phyloP scores from a whole-genome alignment of 257 asterid genomes.

The Jacaranda copaia region DNA sequence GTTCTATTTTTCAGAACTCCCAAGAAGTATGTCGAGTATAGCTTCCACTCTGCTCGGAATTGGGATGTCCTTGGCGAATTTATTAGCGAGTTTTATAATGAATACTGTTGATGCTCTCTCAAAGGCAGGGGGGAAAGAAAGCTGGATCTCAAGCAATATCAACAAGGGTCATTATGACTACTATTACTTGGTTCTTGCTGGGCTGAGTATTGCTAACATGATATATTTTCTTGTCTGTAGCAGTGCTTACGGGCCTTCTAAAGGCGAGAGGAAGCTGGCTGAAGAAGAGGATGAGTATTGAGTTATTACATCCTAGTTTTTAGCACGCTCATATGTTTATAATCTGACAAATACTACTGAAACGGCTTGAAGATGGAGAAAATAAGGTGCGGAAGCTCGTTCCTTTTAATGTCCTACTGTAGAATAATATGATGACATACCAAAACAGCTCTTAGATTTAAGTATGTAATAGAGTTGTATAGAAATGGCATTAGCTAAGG shows the following conservation, averaged over 20 bases:
- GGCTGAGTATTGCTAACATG: conserved; percentile 57
- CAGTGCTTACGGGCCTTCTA: conserved; percentile 56
- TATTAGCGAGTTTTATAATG: conserved; percentile 63
- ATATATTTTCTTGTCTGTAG: conserved; percentile 62
- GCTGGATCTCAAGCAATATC: conserved; percentile 71
- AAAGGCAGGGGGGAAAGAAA: conserved; percentile 51
- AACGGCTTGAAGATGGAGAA: no score
- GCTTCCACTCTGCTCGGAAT: conserved; percentile 53
- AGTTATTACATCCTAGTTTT: conserved; percentile 18
- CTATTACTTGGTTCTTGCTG: conserved; percentile 68
- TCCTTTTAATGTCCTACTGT: no score
- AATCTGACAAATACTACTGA: background rate
- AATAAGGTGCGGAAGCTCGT: no score
- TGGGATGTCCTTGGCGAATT: conserved; percentile 53
- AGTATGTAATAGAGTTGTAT: no score
- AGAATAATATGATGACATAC: no score
- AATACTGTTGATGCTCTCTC: conserved; percentile 47
- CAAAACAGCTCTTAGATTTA: no score
- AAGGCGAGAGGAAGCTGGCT: conserved; percentile 27
- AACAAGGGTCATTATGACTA: conserved; percentile 74
- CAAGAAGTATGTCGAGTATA: conserved; percentile 76
- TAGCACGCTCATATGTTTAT: background rate
- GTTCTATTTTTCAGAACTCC: conserved; percentile 70
- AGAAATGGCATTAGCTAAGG: no score
- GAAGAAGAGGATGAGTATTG: conserved; percentile 31